Percentiles rank a stretch among this genome's conserved stretches.
These are phyloP conservation scores for Entomortierella parvispora DNA, from an alignment of 192 early-diverging fungal species.

Conservation along the genomic window DNA sequence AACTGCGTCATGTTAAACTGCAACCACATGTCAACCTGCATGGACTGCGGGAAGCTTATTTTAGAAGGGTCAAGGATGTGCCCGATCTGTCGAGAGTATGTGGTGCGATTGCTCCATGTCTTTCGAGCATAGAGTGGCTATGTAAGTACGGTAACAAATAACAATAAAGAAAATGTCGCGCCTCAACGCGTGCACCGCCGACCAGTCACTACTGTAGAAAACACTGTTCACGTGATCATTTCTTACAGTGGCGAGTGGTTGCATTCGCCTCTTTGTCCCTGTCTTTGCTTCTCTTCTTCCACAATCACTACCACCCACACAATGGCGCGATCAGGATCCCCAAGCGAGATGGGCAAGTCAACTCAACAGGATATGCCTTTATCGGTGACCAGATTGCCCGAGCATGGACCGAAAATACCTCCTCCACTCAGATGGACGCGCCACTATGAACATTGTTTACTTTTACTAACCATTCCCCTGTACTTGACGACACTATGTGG, in stretches of 20 bases:
- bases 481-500: constrained; percentile 1
- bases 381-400: not conserved
- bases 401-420: not conserved
- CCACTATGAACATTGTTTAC: not conserved
- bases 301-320: constrained; percentile 8
- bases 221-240: not conserved
- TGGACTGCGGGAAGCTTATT: constrained; percentile 69
- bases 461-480: constrained; percentile 1
- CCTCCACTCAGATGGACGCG: not conserved
- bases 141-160: not conserved
- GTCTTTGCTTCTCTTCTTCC: not conserved
- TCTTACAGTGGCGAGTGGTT: too few relatives aligned
- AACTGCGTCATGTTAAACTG: constrained; percentile 90
- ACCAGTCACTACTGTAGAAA: not conserved
- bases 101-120: constrained; percentile 72
- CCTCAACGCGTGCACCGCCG: too few relatives aligned
- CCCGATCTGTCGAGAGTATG: constrained; percentile 83
- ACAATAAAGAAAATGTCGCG: not conserved
- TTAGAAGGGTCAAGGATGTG: constrained; percentile 73
- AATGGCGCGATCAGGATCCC: constrained; percentile 54
- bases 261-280: not conserved
- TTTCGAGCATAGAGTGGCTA: constrained; percentile 63
- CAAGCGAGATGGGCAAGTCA: constrained; percentile 50
- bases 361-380: not conserved
- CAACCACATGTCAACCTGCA: constrained; percentile 87